A percentile compares a stretch with the other conserved stretches of the same genome.
phyloP scores from a whole-genome alignment of 2,329 filamentous ascomycete genomes.

The Diaporthe ilicicola region DNA sequence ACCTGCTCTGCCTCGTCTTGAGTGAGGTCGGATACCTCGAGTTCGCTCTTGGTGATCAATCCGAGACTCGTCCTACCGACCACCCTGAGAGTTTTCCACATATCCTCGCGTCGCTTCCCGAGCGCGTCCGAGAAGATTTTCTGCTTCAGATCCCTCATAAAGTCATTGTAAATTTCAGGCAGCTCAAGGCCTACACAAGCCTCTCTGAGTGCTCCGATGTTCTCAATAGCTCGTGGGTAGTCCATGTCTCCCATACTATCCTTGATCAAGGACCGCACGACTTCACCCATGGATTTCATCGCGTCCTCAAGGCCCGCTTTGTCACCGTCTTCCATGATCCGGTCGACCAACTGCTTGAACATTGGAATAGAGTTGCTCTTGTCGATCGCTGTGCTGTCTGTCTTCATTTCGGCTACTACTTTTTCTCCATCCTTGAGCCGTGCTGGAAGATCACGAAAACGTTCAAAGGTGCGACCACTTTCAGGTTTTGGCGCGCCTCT shows the following conservation, averaged over 20 bases:
- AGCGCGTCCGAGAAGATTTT: conserved; percentile 74
- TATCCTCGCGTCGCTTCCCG: conserved; percentile 79
- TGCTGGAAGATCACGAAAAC: background rate
- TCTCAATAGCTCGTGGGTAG: conserved; percentile 80
- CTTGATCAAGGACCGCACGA: conserved; percentile 74
- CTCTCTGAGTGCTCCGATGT: conserved; percentile 79
- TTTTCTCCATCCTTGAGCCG: conserved; percentile 32
- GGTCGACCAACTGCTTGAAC: conserved; percentile 79
- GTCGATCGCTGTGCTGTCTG: conserved; percentile 49
- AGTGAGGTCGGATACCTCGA: conserved; percentile 71
- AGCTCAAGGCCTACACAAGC: conserved; percentile 80
- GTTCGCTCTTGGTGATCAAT: conserved; percentile 72
- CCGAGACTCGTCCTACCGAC: conserved; percentile 64
- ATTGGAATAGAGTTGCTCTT: conserved; percentile 84
- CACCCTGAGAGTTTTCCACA: conserved; percentile 79
- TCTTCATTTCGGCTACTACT: conserved; percentile 36
- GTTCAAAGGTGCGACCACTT: background rate
- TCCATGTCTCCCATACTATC: conserved; percentile 78
- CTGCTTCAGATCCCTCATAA: conserved; percentile 75
- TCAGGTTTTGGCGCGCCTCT: conserved; percentile 49
- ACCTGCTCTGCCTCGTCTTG: conserved; percentile 76
- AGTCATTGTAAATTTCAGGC: conserved; percentile 78
- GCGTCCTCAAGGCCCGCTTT: conserved; percentile 72
- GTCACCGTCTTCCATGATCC: conserved; percentile 54
- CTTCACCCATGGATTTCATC: conserved; percentile 75